Evolutionary conservation across 225 moss, liverwort and hornwort species (phyloP).

Genomic region (Takakia lepidozioides): DNA sequence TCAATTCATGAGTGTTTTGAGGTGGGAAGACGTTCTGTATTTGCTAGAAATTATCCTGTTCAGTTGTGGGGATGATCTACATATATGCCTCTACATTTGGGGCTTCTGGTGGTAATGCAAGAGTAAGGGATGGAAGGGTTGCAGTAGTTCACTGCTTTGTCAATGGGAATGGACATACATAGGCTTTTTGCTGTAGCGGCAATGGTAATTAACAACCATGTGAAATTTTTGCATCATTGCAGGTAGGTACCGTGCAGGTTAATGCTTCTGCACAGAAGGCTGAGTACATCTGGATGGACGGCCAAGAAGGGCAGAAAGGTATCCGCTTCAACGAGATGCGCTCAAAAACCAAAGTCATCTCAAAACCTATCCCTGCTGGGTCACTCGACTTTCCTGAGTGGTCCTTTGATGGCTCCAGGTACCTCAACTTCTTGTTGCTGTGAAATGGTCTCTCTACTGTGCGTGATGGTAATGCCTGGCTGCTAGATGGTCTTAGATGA

Average conservation of each 20-base stretch:
- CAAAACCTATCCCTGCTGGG: constrained; percentile 47
- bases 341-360: constrained; percentile 85
- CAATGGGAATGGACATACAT: not conserved
- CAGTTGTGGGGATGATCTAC: too few relatives aligned
- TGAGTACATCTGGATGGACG: constrained; percentile 98
- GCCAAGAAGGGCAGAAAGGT: constrained; percentile 83
- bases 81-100: too few relatives aligned
- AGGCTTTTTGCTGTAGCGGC: not conserved
- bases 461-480: too few relatives aligned
- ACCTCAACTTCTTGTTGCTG: constrained; percentile 5
- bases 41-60: too few relatives aligned
- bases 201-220: not conserved
- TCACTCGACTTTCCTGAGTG: constrained; percentile 75
- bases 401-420: constrained; percentile 96
- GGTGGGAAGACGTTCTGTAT: too few relatives aligned
- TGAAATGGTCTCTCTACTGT: too few relatives aligned
- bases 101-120: too few relatives aligned
- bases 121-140: too few relatives aligned
- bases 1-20: too few relatives aligned
- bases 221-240: not conserved
- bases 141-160: not conserved
- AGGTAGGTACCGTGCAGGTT: constrained; percentile 36
- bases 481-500: too few relatives aligned
- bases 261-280: constrained; percentile 72
- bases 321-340: constrained; percentile 96